Evolutionary conservation across 768 basidiomycete species (phyloP).

Genomic region (Gloeophyllum trabeum): DNA sequence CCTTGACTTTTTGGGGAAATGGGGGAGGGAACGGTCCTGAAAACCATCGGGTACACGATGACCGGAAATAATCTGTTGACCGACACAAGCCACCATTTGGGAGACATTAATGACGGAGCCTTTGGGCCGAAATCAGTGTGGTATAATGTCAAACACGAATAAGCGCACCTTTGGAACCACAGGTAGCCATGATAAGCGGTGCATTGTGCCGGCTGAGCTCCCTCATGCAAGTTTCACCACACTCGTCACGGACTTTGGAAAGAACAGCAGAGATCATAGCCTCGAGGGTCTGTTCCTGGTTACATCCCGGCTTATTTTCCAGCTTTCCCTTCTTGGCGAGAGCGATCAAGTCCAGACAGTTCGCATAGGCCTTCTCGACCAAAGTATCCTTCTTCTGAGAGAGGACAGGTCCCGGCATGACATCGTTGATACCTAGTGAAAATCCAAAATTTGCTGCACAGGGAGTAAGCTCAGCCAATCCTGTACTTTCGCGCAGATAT

Average conservation of each 20-base stretch:
- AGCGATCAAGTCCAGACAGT: constrained; percentile 81
- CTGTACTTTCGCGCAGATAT: no score
- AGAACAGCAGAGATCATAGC: constrained; percentile 90
- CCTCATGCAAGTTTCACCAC: constrained; percentile 96
- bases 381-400: constrained; percentile 71
- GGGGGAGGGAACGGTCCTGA: constrained; percentile 97
- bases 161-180: constrained; percentile 89
- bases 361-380: constrained; percentile 81
- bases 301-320: constrained; percentile 95
- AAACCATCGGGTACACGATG: constrained; percentile 98
- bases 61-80: constrained; percentile 97
- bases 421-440: constrained; percentile 96
- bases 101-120: constrained; percentile 99
- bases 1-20: constrained; percentile 94
- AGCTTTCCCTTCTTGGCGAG: constrained; percentile 84
- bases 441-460: constrained; percentile 88
- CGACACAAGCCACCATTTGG: constrained; percentile 99
- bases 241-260: constrained; percentile 91
- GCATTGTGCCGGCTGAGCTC: constrained; percentile 97
- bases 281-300: constrained; percentile 95
- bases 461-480: constrained; percentile 6
- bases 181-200: constrained; percentile 97
- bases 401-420: constrained; percentile 88
- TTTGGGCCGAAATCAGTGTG: constrained; percentile 17
- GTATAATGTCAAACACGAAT: not conserved